phyloP scores from a whole-genome alignment of 2,329 filamentous ascomycete species.

The Paecilomyces variotii region DNA sequence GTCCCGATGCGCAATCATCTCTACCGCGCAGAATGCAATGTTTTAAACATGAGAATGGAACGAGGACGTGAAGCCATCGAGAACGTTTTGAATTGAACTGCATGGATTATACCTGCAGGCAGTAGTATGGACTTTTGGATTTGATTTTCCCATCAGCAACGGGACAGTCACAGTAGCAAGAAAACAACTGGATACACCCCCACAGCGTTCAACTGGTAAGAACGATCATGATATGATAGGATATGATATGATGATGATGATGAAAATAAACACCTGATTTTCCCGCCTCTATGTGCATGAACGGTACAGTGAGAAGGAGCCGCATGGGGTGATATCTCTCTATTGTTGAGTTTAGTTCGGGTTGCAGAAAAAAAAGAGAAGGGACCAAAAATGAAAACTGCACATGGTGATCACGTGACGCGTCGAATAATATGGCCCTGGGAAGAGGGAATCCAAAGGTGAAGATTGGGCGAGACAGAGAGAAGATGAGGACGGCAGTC shows the following conservation, averaged over 20 bases:
- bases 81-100: not conserved
- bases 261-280: not conserved
- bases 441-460: not conserved
- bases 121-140: not conserved
- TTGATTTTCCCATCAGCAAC: not conserved
- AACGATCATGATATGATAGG: not conserved
- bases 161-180: not conserved
- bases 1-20: too few species aligned
- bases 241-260: not conserved
- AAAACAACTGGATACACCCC: not conserved
- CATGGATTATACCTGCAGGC: not conserved
- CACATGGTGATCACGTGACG: not conserved
- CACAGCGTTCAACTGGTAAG: not conserved
- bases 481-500: not conserved
- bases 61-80: not conserved
- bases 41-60: not conserved
- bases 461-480: not conserved
- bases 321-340: not conserved
- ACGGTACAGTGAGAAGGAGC: not conserved
- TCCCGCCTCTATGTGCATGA: not conserved
- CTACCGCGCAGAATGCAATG: too few species aligned
- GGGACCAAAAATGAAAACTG: not conserved
- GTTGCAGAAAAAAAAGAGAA: not conserved
- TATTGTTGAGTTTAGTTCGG: not conserved
- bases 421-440: not conserved